These are phyloP conservation scores for Candida sp. DNA, from an alignment of 1,139 yeast species.

Conservation along the genomic window DNA sequence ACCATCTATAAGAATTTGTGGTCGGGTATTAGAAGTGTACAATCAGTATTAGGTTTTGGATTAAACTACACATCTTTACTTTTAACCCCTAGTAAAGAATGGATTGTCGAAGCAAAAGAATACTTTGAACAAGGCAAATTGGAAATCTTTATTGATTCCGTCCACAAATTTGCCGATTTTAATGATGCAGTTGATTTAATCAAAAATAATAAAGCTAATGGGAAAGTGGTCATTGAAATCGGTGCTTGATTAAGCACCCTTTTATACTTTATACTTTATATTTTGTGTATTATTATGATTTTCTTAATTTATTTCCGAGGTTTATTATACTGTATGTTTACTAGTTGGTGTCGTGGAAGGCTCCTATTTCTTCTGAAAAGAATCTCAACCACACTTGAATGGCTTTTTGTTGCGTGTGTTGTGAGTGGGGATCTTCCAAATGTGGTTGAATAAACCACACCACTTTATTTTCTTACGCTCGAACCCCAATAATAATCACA, in stretches of 20 bases:
- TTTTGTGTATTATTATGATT: too few species aligned
- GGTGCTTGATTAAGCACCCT: constrained; percentile 1
- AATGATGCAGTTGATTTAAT: constrained; percentile 48
- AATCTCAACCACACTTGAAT: too few species aligned
- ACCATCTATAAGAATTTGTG: background rate
- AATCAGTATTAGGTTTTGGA: background rate
- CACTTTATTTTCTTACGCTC: too few species aligned
- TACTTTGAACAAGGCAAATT: constrained; percentile 41
- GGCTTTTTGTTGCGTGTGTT: too few species aligned
- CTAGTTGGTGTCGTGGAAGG: too few species aligned
- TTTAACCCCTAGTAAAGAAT: constrained; percentile 6
- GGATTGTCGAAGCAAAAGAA: constrained; percentile 14
- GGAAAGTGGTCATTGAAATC: constrained; percentile 53
- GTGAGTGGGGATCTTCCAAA: too few species aligned
- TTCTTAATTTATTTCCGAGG: too few species aligned
- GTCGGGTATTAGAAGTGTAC: background rate
- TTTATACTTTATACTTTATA: too few species aligned
- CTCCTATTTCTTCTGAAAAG: too few species aligned
- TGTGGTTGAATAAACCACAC: too few species aligned
- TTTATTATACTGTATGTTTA: too few species aligned
- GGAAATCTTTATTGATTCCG: constrained; percentile 50
- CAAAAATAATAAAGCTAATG: constrained; percentile 48
- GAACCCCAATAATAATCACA: too few species aligned
- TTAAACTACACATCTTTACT: background rate
- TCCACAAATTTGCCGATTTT: constrained; percentile 45